Percentiles rank a stretch among this genome's conserved stretches.
Conservation (phyloP, 257 asterid genomes). For the Ilex asprella region DNA sequence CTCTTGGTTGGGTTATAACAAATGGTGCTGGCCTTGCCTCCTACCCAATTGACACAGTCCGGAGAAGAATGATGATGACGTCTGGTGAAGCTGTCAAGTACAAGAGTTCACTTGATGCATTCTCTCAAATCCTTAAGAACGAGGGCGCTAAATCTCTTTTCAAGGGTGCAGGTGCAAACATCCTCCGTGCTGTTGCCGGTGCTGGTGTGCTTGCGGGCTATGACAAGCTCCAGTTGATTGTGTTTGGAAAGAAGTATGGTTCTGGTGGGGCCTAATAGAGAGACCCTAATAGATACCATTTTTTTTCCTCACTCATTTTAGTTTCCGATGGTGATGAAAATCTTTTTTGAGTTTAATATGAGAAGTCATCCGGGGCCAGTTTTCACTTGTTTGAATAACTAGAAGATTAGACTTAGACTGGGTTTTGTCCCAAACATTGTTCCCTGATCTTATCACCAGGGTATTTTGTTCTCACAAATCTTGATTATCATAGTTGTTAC, state of each 20-base stretch:
- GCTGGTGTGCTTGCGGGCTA: conserved; percentile 94
- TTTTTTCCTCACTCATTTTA: conserved; percentile 1
- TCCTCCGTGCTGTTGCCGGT: conserved; percentile 88
- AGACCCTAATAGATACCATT: not conserved
- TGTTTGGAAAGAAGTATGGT: conserved; percentile 84
- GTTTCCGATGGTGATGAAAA: conserved; percentile 55
- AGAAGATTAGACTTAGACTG: conserved; percentile 5
- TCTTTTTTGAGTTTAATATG: conserved; percentile 23
- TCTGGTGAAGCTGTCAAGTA: conserved; percentile 94
- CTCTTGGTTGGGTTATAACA: conserved; percentile 89
- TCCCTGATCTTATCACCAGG: not conserved
- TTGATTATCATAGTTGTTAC: not conserved
- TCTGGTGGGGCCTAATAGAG: conserved; percentile 66
- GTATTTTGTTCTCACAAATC: conserved; percentile 6
- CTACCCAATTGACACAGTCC: conserved; percentile 81
- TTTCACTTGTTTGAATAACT: not conserved
- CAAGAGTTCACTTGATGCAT: conserved; percentile 82
- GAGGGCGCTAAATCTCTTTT: conserved; percentile 78
- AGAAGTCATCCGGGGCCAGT: conserved; percentile 25
- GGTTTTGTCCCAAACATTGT: conserved; percentile 8
- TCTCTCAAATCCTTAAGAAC: conserved; percentile 61
- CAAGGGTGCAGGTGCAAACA: conserved; percentile 95
- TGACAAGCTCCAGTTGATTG: conserved; percentile 83
- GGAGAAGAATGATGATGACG: conserved; percentile 98
- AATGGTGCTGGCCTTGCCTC: conserved; percentile 94